These are phyloP conservation scores for Oryza longistaminata DNA, from an alignment of 176 grass and related monocot genomes.

Conservation along the genomic window DNA sequence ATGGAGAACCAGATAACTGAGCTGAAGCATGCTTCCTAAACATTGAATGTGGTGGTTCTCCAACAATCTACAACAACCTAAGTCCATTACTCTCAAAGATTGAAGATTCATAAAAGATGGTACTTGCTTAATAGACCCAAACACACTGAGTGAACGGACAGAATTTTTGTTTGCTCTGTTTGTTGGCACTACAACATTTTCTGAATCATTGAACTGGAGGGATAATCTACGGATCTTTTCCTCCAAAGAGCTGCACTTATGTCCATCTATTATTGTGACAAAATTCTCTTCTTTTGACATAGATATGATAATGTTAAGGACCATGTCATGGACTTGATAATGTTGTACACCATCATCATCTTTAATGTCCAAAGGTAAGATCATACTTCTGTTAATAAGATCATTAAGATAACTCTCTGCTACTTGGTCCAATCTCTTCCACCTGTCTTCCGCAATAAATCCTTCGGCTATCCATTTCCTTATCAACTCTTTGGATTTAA, in stretches of 20 bases:
- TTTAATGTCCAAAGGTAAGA: background rate
- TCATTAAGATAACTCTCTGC: background rate
- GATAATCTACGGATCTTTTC: background rate
- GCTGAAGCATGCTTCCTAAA: conserved; percentile 12
- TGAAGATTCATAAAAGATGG: background rate
- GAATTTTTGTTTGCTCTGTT: background rate
- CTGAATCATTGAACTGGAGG: background rate
- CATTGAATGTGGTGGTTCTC: conserved; percentile 10
- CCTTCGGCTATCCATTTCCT: conserved; percentile 38
- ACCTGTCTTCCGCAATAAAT: background rate
- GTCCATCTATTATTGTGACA: background rate
- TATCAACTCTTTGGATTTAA: background rate
- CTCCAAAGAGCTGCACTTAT: background rate
- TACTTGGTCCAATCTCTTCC: conserved; percentile 3
- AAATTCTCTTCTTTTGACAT: conserved; percentile 31
- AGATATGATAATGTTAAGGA: conserved; percentile 19
- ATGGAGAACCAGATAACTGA: background rate
- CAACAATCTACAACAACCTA: background rate
- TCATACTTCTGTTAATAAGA: conserved; percentile 34
- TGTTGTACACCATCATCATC: background rate
- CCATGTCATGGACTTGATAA: conserved; percentile 15
- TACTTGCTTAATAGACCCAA: conserved; percentile 2
- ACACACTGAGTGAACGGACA: background rate
- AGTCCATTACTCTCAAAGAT: background rate
- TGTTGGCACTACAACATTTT: background rate